Evolutionary conservation across 495 filamentous ascomycete species (phyloP), one percentile per base, ranked within the genome.

Genomic region (Pseudomonodictys pantanalensis): DNA sequence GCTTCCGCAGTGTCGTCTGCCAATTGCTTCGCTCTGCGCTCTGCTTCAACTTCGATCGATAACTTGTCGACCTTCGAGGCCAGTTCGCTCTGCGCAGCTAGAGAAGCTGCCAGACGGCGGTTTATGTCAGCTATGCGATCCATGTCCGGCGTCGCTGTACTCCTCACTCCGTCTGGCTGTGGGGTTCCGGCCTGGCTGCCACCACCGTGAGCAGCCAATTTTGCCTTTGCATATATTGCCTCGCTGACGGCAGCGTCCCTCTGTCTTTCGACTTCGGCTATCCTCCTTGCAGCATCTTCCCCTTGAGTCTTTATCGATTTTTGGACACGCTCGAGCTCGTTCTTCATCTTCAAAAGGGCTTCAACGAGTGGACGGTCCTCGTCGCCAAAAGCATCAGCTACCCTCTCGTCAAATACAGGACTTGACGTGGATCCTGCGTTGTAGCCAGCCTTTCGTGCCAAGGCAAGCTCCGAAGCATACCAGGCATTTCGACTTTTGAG

Each of bases 211-310:
- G 91, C 91, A 35, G 91, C 93, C 17, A 96, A 78, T 67, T 90
- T 95, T 6, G 95, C 89, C 67, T 95, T 95, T 22, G 91, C 90
- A 76, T 97, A 97, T 1, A 91, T 88, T 0, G 95, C 93, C 72
- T 97, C 95, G 59, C 83, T 86, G 38, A 99, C 82, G 17, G 93
- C 93, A 18, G 87, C 85, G 73, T 99, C 95, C 47, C 95, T 78
- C 71, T 97, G 92, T 58, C 88, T 90, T 71, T 97, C 93, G 7
- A 93, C 85, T 67, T 96, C 91, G 2, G 92, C 92, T 63, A 99
- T 90, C 56, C 89, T 83, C 67, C 88, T 90, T 3, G 91, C 92
- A 4, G 95, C 91, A 30, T 87, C 78, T 9, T 86, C 77, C 10
- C 90, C 87, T 75, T 97, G 92, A 38, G 88, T 80, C 60, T 95